A percentile compares a stretch with the other conserved stretches of the same genome.
Conservation (phyloP, 2,329 filamentous ascomycete species). For the Stagonosporopsis chrysanthemi region DNA sequence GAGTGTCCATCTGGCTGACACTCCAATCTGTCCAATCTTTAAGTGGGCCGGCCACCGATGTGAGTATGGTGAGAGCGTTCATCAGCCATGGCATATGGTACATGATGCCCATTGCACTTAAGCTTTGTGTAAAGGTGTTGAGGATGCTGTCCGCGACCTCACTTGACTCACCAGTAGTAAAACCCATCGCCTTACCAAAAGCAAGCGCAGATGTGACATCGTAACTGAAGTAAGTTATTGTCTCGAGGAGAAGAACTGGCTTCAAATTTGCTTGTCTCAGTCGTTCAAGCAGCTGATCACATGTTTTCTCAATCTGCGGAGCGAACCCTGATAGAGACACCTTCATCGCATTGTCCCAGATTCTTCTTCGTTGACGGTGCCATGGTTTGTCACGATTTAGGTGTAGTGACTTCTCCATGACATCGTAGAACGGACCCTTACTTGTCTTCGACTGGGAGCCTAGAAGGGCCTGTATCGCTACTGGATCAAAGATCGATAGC, state of each 20-base stretch:
- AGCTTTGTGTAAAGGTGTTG: too few relatives aligned
- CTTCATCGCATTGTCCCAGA: conserved; percentile 44
- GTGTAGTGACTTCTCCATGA: conserved; percentile 34
- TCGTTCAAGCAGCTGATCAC: conserved; percentile 30
- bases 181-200: too few relatives aligned
- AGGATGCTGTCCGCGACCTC: too few relatives aligned
- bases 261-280: neutral
- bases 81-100: too few relatives aligned
- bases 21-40: conserved; percentile 38
- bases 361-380: conserved; percentile 35
- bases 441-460: conserved; percentile 32
- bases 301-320: conserved; percentile 33
- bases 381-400: conserved; percentile 36
- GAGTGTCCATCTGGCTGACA: conserved; percentile 29
- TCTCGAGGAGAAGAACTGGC: too few relatives aligned
- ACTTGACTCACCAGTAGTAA: too few relatives aligned
- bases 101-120: too few relatives aligned
- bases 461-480: conserved; percentile 31
- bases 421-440: conserved; percentile 38
- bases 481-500: conserved; percentile 34
- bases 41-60: conserved; percentile 26
- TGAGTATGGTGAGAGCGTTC: too few relatives aligned
- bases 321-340: conserved; percentile 32
- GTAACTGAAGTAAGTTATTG: too few relatives aligned
- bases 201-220: too few relatives aligned